Evolutionary conservation across 2,329 filamentous ascomycete species (phyloP).

Genomic region (Monilinia fructicola): DNA sequence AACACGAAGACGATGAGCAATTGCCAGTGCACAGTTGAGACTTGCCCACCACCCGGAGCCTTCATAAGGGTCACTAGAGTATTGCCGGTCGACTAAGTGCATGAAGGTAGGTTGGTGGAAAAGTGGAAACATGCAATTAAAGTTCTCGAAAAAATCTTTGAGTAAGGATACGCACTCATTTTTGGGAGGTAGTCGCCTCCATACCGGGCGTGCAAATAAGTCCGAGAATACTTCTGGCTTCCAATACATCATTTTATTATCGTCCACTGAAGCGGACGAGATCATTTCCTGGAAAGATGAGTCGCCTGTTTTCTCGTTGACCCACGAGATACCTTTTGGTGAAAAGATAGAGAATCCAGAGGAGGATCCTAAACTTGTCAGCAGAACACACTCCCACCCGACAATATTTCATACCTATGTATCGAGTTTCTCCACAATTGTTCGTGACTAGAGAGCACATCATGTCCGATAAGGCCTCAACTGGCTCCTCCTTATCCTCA

Average conservation of each 20-base stretch:
- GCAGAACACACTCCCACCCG: slow-evolving; percentile 1
- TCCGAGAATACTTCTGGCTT: slow-evolving; percentile 96
- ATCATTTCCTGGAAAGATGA: slow-evolving; percentile 94
- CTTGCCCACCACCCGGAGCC: slow-evolving; percentile 99
- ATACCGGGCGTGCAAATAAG: slow-evolving; percentile 81
- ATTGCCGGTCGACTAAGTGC: slow-evolving; percentile 92
- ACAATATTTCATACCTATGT: slow-evolving; percentile 70
- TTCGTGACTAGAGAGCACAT: slow-evolving; percentile 99
- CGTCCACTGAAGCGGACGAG: slow-evolving; percentile 81
- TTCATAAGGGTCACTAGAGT: slow-evolving; percentile 87
- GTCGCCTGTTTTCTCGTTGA: slow-evolving; percentile 97
- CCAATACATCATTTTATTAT: slow-evolving; percentile 96
- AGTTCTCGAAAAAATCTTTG: slow-evolving; percentile 95
- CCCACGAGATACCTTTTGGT: slow-evolving; percentile 96
- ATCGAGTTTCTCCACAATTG: slow-evolving; percentile 89
- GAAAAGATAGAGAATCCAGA: slow-evolving; percentile 99
- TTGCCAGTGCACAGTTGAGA: slow-evolving; percentile 90
- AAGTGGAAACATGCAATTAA: slow-evolving; percentile 97
- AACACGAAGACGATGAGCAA: slow-evolving; percentile 85
- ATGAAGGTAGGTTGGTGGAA: slow-evolving; percentile 99
- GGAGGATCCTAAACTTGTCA: slow-evolving; percentile 67
- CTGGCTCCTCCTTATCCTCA: slow-evolving; percentile 63
- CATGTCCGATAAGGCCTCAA: slow-evolving; percentile 91
- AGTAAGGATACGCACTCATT: slow-evolving; percentile 84
- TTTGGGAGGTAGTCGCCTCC: slow-evolving; percentile 79